Conservation (phyloP, 208 protist species). For the Acanthamoeba rhysodes region DNA sequence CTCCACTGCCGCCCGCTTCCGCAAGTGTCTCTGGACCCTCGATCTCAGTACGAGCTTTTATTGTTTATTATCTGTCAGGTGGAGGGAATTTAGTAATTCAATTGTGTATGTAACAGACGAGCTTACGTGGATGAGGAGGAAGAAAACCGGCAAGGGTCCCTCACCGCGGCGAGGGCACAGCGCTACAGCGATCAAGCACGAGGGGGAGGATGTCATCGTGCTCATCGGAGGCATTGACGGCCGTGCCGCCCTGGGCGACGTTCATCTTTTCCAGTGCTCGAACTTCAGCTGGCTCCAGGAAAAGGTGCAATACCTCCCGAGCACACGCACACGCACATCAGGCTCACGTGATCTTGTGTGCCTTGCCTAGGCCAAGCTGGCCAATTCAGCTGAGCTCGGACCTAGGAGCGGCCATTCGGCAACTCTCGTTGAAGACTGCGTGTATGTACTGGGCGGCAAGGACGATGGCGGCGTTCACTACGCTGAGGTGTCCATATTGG, state of each 20-base stretch:
- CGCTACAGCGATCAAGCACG: conserved; percentile 12
- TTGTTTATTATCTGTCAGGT: too few species aligned
- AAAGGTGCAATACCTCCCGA: background rate
- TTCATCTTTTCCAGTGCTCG: conserved; percentile 51
- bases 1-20: conserved; percentile 31
- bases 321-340: background rate
- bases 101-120: too few species aligned
- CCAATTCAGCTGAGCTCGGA: background rate
- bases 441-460: conserved; percentile 70
- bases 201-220: conserved; percentile 33
- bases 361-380: background rate
- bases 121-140: background rate
- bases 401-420: conserved; percentile 51
- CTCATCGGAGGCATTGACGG: conserved; percentile 50
- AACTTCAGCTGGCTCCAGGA: conserved; percentile 25
- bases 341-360: background rate
- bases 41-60: conserved; percentile 26
- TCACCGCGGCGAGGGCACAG: conserved; percentile 33
- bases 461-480: conserved; percentile 42
- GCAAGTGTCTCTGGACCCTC: conserved; percentile 46
- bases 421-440: background rate
- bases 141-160: conserved; percentile 49
- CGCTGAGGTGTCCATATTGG: conserved; percentile 18
- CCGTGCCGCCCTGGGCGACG: background rate
- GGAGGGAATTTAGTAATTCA: too few species aligned